phyloP scores from a whole-genome alignment of 768 basidiomycete genomes.

The Coprinopsis sp. region DNA sequence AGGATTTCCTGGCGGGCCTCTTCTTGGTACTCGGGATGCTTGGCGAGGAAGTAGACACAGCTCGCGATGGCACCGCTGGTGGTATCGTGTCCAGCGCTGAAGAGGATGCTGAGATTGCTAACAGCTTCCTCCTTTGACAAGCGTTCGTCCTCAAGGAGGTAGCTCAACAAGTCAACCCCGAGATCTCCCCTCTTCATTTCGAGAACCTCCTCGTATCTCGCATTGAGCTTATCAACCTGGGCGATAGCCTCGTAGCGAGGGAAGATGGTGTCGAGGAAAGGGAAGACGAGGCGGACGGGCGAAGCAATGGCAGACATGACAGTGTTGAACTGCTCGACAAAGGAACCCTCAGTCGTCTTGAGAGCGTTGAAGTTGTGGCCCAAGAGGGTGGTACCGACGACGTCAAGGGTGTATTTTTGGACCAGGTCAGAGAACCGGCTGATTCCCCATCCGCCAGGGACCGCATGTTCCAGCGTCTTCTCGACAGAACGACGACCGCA shows the following conservation, averaged over 20 bases:
- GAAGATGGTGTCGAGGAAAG: constrained; percentile 25
- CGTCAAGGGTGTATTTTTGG: constrained; percentile 25
- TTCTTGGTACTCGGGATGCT: constrained; percentile 31
- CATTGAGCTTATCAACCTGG: constrained; percentile 26
- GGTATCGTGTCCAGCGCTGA: constrained; percentile 39
- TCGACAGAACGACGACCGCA: constrained; percentile 25
- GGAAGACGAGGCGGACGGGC: constrained; percentile 29
- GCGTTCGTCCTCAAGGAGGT: constrained; percentile 28
- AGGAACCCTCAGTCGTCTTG: constrained; percentile 25
- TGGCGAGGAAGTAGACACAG: constrained; percentile 31
- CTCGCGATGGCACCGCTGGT: constrained; percentile 35
- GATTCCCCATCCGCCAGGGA: background rate
- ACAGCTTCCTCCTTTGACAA: constrained; percentile 30
- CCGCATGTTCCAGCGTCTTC: constrained; percentile 17
- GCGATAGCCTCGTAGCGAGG: constrained; percentile 26
- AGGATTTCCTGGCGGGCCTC: constrained; percentile 34
- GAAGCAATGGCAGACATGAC: constrained; percentile 33
- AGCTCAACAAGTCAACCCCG: constrained; percentile 32
- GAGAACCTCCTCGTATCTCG: constrained; percentile 23
- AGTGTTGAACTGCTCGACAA: constrained; percentile 31
- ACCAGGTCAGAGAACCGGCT: constrained; percentile 19
- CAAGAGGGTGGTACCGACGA: constrained; percentile 31
- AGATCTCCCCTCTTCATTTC: constrained; percentile 25
- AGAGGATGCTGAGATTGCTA: constrained; percentile 33
- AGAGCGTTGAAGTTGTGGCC: constrained; percentile 35